A percentile compares a stretch with the other conserved stretches of the same genome.
These are phyloP conservation scores for Trichoderma pleuroti DNA, from an alignment of 2,329 filamentous ascomycete genomes.

Conservation along the genomic window DNA sequence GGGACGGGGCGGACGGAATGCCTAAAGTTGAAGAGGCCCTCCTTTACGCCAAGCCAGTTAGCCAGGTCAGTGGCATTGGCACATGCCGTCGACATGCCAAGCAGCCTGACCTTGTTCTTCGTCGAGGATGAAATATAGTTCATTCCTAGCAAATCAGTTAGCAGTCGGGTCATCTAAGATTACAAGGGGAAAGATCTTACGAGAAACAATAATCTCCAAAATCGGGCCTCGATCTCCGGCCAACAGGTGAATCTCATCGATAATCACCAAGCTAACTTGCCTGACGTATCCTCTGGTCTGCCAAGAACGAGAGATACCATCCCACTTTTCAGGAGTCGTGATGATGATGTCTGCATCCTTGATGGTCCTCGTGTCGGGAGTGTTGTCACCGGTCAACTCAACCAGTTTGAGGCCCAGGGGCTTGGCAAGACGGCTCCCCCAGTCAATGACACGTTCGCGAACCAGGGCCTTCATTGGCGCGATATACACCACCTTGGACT, in stretches of 20 bases:
- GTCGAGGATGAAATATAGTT: conserved; percentile 97
- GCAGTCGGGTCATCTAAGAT: no score
- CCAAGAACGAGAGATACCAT: conserved; percentile 98
- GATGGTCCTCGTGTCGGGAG: conserved; percentile 92
- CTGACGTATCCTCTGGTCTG: conserved; percentile 95
- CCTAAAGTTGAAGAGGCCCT: conserved; percentile 93
- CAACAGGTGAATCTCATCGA: conserved; percentile 97
- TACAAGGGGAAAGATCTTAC: conserved; percentile 31
- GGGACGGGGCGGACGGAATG: conserved; percentile 96
- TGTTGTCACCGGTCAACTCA: conserved; percentile 95
- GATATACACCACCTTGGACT: conserved; percentile 97
- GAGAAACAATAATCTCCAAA: conserved; percentile 89
- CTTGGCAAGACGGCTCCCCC: conserved; percentile 74
- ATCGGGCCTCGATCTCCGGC: conserved; percentile 96
- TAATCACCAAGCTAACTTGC: conserved; percentile 93
- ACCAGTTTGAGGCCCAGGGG: conserved; percentile 88
- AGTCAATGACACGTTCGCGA: conserved; percentile 92
- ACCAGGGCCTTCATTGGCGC: conserved; percentile 99
- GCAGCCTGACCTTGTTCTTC: conserved; percentile 78
- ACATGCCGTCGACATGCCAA: conserved; percentile 99
- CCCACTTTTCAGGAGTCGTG: conserved; percentile 99
- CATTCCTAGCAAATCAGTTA: conserved; percentile 62
- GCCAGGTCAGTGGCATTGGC: conserved; percentile 91
- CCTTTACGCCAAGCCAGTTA: conserved; percentile 96
- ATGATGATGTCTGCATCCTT: conserved; percentile 96